Conservation (phyloP, 305 asterid species). For the Caryopteris hybrid region DNA sequence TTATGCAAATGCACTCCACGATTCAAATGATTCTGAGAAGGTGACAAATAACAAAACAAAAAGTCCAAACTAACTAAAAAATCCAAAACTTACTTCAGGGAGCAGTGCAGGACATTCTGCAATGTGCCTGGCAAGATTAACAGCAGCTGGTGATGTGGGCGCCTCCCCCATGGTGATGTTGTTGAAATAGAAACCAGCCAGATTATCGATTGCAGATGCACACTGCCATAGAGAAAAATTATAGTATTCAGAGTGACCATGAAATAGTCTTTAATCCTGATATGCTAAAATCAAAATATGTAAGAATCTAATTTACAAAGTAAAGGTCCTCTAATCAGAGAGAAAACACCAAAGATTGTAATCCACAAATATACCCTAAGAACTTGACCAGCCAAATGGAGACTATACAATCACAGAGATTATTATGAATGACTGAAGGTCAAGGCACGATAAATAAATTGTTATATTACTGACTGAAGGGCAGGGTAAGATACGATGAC, state of each 20-base stretch:
- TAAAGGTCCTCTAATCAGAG: conserved; percentile 1
- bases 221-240: conserved; percentile 50
- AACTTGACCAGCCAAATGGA: conserved; percentile 2
- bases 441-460: background rate
- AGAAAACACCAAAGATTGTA: background rate
- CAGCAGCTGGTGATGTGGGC: conserved; percentile 68
- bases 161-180: conserved; percentile 77
- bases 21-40: conserved; percentile 1
- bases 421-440: background rate
- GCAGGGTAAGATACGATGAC: no score
- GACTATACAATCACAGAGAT: background rate
- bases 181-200: conserved; percentile 87
- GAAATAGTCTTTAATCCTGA: conserved; percentile 2
- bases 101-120: conserved; percentile 79
- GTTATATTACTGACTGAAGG: background rate
- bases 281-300: background rate
- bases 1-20: background rate
- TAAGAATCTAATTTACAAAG: background rate
- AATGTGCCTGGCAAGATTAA: conserved; percentile 75
- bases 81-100: conserved; percentile 61
- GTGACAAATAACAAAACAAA: conserved; percentile 2
- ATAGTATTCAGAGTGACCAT: conserved; percentile 10
- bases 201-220: conserved; percentile 83
- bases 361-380: background rate
- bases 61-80: background rate